These are phyloP conservation scores for Gloeostereum incarnatum DNA, from an alignment of 768 basidiomycete genomes.

Conservation along the genomic window DNA sequence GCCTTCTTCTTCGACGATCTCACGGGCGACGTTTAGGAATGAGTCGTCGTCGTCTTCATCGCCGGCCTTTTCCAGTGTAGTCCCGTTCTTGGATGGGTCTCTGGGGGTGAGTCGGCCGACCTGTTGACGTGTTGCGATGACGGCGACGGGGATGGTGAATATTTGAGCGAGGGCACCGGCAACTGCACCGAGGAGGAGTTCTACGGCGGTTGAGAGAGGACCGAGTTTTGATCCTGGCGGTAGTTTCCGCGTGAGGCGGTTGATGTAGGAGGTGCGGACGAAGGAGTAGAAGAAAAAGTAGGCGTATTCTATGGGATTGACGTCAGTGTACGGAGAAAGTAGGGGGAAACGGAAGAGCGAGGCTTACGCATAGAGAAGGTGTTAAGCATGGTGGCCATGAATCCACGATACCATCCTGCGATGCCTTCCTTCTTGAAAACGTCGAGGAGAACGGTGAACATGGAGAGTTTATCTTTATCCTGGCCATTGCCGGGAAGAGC, in stretches of 20 bases:
- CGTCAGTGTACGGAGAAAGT: neutral
- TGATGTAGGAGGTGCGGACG: constrained; percentile 77
- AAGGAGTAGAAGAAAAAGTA: constrained; percentile 99
- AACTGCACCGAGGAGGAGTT: constrained; percentile 81
- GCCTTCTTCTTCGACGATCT: constrained; percentile 87
- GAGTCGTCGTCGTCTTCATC: constrained; percentile 46
- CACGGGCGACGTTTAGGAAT: constrained; percentile 69
- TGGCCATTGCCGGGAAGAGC: constrained; percentile 58
- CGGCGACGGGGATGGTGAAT: constrained; percentile 96
- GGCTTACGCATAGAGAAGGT: constrained; percentile 92
- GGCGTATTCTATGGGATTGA: constrained; percentile 70
- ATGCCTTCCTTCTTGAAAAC: constrained; percentile 80
- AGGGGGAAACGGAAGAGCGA: neutral
- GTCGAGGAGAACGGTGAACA: constrained; percentile 55
- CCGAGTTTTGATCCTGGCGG: constrained; percentile 53
- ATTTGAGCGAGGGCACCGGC: constrained; percentile 95
- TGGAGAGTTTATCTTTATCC: constrained; percentile 43
- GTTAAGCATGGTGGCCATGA: constrained; percentile 94
- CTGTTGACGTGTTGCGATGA: constrained; percentile 97
- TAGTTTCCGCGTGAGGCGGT: constrained; percentile 49
- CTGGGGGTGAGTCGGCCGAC: constrained; percentile 50
- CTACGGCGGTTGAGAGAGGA: constrained; percentile 63
- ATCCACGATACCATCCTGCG: constrained; percentile 80
- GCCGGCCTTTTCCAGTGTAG: constrained; percentile 7
- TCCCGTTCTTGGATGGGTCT: neutral